Conservation (phyloP, 129 eudicot genomes). For the Artemisia annua region DNA sequence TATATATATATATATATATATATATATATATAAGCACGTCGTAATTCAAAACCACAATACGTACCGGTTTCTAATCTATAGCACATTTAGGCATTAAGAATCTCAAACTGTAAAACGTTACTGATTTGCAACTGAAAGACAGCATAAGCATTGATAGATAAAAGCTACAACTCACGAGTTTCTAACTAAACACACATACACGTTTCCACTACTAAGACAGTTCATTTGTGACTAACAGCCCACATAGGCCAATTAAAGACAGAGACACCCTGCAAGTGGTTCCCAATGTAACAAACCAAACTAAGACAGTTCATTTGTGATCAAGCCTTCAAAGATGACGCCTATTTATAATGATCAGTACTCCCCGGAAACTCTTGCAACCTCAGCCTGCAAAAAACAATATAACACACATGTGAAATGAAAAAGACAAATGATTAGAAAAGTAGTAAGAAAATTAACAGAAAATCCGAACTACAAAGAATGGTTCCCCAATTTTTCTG, state of each 20-base stretch:
- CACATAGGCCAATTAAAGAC: neutral
- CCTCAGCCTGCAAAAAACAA: slow-evolving; percentile 35
- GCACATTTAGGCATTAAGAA: too few species aligned
- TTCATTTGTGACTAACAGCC: slow-evolving; percentile 23
- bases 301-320: slow-evolving; percentile 1
- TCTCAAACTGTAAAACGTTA: too few species aligned
- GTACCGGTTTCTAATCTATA: too few species aligned
- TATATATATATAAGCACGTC: too few species aligned
- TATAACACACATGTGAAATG: neutral
- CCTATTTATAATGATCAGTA: slow-evolving; percentile 23
- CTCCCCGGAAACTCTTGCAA: slow-evolving; percentile 38
- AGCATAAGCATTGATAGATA: neutral
- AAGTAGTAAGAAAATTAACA: neutral
- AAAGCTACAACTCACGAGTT: neutral
- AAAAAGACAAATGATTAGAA: neutral
- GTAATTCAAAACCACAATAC: too few species aligned
- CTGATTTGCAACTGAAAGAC: neutral
- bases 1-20: too few species aligned
- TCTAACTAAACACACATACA: neutral
- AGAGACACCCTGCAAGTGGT: too few species aligned
- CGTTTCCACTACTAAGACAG: slow-evolving; percentile 4
- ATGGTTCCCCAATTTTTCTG: too few species aligned
- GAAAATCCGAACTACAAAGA: neutral
- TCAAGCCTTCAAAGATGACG: neutral
- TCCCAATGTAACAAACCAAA: slow-evolving; percentile 15